Evolutionary conservation across 306 rosid species (phyloP), one percentile per base, ranked within the genome.

Genomic region (Quillaja saponaria): DNA sequence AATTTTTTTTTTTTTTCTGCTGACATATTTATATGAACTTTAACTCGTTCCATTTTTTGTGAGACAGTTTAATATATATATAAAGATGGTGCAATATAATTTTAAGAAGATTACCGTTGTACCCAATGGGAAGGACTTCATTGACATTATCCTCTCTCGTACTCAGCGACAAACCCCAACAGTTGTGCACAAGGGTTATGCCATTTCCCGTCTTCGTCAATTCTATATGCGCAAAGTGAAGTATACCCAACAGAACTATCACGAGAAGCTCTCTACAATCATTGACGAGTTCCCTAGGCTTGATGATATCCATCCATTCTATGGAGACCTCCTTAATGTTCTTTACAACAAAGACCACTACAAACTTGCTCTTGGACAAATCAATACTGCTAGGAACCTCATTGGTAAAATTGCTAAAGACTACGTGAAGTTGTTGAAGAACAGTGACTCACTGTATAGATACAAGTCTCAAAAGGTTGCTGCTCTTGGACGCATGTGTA

Each of bases 401-500:
- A 90, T 85, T 41, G 65, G 89, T 17, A 90, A 87, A 80, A 87
- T 90, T 41, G 75, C 91, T 1, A 90, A 81, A 20, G 97, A 90
- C 55, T 90, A 83, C 56, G 97, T 85, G 73, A 87, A 74, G 55
- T 33, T 90, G 49, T 73, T 90, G 72, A 90, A 87, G 84, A 87
- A 90, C 52, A 96, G 97, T 33, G 96, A 90, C 39, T 90, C 96
- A 0, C 73, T 90, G 45, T 90, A 85, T 39, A 72, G 97, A 6
- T 85, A 89, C 71, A 87, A 90, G 78, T 79, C 84, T 76, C 73
- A 85, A 31, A 90, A 87, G 80, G 91, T 90, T 28, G 96, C 91
- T 42, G 97, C 96, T 40, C 91, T 90, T 74, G 97, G 97, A 5
- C 82, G 96, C 34, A 90, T 90, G 97, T 90, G 96, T 62, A 90